Evolutionary conservation across 148 eudicot genomes (phyloP), one percentile per base, ranked within the genome.

Genomic region (Rhododendron williamsianum): DNA sequence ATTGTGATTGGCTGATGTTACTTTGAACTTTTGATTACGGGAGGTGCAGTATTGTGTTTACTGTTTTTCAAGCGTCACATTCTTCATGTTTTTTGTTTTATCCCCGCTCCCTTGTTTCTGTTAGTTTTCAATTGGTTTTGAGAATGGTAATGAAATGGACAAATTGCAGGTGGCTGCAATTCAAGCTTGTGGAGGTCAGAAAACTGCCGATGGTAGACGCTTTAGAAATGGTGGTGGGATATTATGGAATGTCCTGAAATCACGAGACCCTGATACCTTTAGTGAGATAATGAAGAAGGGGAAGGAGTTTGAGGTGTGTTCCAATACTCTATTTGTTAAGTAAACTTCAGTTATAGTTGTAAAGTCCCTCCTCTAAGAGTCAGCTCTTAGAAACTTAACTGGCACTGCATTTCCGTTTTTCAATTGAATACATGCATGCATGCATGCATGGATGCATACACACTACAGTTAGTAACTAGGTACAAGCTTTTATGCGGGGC

Each of bases 181-280:
- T 89, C 98, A 94, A 86, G 92, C 96, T 83, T 97, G 98, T 89
- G 98, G 98, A 80, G 99, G 98, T 78, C 99, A 97, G 90, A 95
- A 91, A 92, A 94, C 96, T 83, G 89, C 91, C 80, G 91, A 92
- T 88, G 99, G 98, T 23, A 84, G 87, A 58, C 98, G 98, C 67
- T 87, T 45, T 48, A 90, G 97, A 80, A 87, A 81, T 27, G 98
- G 96, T 86, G 99, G 99, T 63, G 98, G 99, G 51, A 88, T 97
- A 83, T 88, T 97, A 83, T 97, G 99, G 99, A 93, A 89, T 80
- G 90, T 97, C 78, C 92, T 96, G 56, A 96, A 94, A 92, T 84
- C 87, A 80, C 91, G 95, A 23, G 97, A 96, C 77, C 93, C 94
- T 46, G 92, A 93, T 93, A 95, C 96, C 33, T 96, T 90, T 81